phyloP scores from a whole-genome alignment of 164 flowering plant genomes.

The Stephania yunnanensis region DNA sequence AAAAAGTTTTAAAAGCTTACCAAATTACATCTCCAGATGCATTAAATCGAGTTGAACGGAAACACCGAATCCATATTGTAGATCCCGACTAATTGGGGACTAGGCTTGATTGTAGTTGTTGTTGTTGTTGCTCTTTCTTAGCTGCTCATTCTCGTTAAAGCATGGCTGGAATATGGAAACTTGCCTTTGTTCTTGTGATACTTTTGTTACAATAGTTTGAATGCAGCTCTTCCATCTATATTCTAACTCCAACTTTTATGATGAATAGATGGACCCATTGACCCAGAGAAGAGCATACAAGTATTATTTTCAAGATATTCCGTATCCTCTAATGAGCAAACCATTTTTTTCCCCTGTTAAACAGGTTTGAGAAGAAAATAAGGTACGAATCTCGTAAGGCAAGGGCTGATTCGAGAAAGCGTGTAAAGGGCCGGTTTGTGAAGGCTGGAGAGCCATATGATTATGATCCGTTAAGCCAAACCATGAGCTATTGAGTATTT shows the following conservation, averaged over 20 bases:
- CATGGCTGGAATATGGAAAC: neutral
- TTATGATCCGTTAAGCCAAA: slow-evolving; percentile 42
- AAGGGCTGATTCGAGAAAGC: slow-evolving; percentile 52
- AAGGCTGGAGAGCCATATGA: slow-evolving; percentile 60
- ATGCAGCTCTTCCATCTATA: neutral
- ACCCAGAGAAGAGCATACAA: neutral
- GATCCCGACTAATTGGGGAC: no score
- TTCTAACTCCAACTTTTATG: neutral
- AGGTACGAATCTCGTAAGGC: slow-evolving; percentile 58
- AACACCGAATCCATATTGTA: no score
- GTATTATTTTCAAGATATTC: neutral
- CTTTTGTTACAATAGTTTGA: neutral
- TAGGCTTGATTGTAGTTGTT: neutral
- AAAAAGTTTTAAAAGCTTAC: no score
- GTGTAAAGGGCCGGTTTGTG: slow-evolving; percentile 59
- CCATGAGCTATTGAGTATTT: slow-evolving; percentile 17
- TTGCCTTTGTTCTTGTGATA: neutral
- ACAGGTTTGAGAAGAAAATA: slow-evolving; percentile 56
- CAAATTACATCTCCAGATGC: no score
- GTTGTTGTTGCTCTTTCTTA: neutral
- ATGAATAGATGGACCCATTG: neutral
- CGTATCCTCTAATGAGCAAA: neutral
- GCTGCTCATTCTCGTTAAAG: neutral
- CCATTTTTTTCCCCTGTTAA: neutral
- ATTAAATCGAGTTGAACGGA: no score